Evolutionary conservation across 805 yeast genomes (phyloP), one percentile per base, ranked within the genome.

Genomic region (Candida dendrica): DNA sequence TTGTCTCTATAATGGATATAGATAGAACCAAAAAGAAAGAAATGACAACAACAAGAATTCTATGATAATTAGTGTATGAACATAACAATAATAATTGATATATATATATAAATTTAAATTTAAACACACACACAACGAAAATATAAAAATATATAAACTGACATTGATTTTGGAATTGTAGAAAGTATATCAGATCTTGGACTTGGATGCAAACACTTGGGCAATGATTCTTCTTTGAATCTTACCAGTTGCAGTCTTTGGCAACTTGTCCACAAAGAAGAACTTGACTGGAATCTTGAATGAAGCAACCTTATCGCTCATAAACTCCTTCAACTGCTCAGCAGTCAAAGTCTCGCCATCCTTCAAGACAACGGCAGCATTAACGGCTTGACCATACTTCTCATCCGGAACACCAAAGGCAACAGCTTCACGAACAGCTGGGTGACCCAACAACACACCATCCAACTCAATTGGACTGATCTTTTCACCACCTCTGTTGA

Each of bases 181-280:
- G n/a, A n/a, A n/a, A n/a, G n/a, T n/a, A 32, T n/a, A 19, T 49
- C 42, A 56, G 42, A 56, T 39, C 43, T 56, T 56, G 6, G 61
- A 37, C 58, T 68, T 65, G 37, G 64, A 42, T 0, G 67, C 63
- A 51, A 75, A 71, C n/a, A 75, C 70, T 44, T 65, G 66, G 5
- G 82, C 83, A 51, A 81, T 75, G 47, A 69, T 71, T 48, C 85
- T 66, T 55, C 90, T 69, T 63, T 83, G 88, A 42, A 83, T 77
- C 66, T 82, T 82, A 20, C 89, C 90, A 1, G 90, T 82, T 6
- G 90, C 83, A 3, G 87, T 80, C 68, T 82, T 82, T 48, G 89
- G 89, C 60, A 82, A 67, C 20, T 67, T 65, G 14, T 79, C 74
- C 8, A 81, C 77, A 53, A 82, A 74, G 56, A 66, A 78, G 36